Evolutionary conservation across 805 yeast species (phyloP), one percentile per base, ranked within the genome.

Genomic region (Yarrowia deformans): DNA sequence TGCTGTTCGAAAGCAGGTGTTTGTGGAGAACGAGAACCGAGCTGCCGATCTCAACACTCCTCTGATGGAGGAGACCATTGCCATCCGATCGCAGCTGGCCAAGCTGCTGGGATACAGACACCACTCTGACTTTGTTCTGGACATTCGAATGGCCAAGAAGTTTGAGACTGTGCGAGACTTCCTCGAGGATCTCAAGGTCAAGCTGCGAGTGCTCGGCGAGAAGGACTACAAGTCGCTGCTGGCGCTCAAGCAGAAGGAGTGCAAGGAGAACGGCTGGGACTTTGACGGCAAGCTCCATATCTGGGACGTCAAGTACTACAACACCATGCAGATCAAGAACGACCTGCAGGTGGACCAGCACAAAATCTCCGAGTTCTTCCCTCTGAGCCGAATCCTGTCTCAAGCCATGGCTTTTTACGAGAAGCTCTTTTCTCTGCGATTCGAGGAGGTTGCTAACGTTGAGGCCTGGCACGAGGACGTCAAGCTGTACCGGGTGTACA

Each of bases 381-480:
- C 97, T 54, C 79, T 90, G 77, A 85, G 87, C 60, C 81, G 85
- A 16, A 88, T 95, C 1, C 84, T 91, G 68, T 75, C 78, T 34
- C 86, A 87, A 70, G 91, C 91, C 95, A 80, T 91, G 69, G 80
- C 81, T 9, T 85, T 91, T 71, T 91, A 89, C 76, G 94, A 89
- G 77, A 82, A 80, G 1, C 81, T 91, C 63, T 88, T 91, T 78
- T 86, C 86, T 70, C 82, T 91, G 70, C 86, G 88, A 76, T 90
- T 91, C 76, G 81, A 84, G 48, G 86, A 85, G 74, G 81, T 84
- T 42, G 69, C 77, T 14, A 79, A 80, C 4, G 78, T 78, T 8
- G 75, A 79, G 14, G 83, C 84, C 16, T 91, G 97, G 97, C 93
- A 91, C 75, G 84, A 83, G 69, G 97, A 91, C 76, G 95, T 90